Base-by-base conservation (phyloP, 768 basidiomycete species). In the Chalciporus pseudorubinellus region DNA sequence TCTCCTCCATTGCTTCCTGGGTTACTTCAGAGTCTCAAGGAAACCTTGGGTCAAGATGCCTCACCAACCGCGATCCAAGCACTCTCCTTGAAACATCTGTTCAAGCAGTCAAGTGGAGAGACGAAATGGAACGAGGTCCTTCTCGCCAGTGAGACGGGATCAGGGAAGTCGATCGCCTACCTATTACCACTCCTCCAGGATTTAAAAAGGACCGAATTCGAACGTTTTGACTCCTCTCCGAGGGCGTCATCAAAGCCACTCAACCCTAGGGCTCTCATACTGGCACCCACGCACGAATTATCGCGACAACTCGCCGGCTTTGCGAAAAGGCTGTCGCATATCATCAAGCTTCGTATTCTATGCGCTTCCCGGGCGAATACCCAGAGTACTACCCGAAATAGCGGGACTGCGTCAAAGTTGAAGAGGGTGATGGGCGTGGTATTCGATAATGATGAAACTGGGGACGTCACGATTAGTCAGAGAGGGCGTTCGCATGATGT, bases 151-250 rank as follows among this genome's bases (percentile, higher is more conserved):
- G 92, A 95, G 68, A 95, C 92, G 0, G 93, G 94, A 14, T 92
- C 91, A 0, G 93, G 92, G 1, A 95, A 95, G 72, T 92, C 89
- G 2, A 80, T 95, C 24, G 93, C 94, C 1, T 95, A 94, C 67
- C 79, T 95, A 39, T 77, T 95, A 6, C 93, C 93, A 0, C 68
- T 95, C 48, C 75, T 95, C 2, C 88, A 95, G 57, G 72, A 78
- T 55, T 73, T 95, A 64, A 95, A 95, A 66, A 64, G 71, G 43
- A 73, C 79, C 3, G 92, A 95, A 63, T 48, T 72, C 13, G 48
- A 56, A 38, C 51, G 39, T 21, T 20, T 58, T 28, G 22, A 19
- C 10, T 48, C 46, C n/a, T 38, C 48, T 9, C 41, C 31, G 48
- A 55, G 33, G 40, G 39, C 55, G 38, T 59, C 53, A 33, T 56